Evolutionary conservation across 257 asterid genomes (phyloP).

Genomic region (Scutellaria minor): DNA sequence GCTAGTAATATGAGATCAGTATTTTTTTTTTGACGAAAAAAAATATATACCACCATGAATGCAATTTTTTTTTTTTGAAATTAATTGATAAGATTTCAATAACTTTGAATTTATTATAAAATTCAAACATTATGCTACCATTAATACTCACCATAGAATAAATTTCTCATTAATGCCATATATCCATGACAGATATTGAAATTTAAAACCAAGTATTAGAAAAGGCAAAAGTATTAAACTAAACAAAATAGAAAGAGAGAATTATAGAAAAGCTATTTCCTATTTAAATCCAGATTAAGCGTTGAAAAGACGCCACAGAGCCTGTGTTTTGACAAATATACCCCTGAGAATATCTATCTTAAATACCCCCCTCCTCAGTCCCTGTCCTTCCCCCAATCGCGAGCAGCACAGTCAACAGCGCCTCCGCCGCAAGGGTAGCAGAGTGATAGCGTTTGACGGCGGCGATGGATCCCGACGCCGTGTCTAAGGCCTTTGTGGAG

Average conservation of each 20-base stretch:
- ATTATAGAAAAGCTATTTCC: not conserved
- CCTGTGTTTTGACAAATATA: slow-evolving; percentile 31
- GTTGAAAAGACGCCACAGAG: slow-evolving; percentile 40
- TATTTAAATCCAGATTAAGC: slow-evolving; percentile 31
- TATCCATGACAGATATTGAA: not conserved
- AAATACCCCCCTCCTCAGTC: slow-evolving; percentile 18
- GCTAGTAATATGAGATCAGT: too few relatives aligned
- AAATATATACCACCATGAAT: too few relatives aligned
- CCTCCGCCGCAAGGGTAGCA: slow-evolving; percentile 20
- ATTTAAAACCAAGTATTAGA: not conserved
- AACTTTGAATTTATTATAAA: too few relatives aligned
- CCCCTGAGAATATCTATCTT: slow-evolving; percentile 22
- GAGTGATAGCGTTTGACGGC: slow-evolving; percentile 5
- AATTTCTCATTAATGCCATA: not conserved
- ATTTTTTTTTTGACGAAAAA: too few relatives aligned
- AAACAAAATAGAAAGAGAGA: not conserved
- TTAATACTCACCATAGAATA: too few relatives aligned
- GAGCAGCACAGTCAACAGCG: not conserved
- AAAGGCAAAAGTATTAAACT: not conserved
- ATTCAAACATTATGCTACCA: too few relatives aligned
- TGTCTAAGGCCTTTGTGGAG: slow-evolving; percentile 50
- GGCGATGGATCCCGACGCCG: slow-evolving; percentile 53
- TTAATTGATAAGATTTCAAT: too few relatives aligned
- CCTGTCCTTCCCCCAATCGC: not conserved
- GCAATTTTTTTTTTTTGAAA: too few relatives aligned